Percentiles rank a stretch among this genome's conserved stretches.
Evolutionary conservation across 768 basidiomycete genomes (phyloP).

Genomic region (Amanita polypyramis): DNA sequence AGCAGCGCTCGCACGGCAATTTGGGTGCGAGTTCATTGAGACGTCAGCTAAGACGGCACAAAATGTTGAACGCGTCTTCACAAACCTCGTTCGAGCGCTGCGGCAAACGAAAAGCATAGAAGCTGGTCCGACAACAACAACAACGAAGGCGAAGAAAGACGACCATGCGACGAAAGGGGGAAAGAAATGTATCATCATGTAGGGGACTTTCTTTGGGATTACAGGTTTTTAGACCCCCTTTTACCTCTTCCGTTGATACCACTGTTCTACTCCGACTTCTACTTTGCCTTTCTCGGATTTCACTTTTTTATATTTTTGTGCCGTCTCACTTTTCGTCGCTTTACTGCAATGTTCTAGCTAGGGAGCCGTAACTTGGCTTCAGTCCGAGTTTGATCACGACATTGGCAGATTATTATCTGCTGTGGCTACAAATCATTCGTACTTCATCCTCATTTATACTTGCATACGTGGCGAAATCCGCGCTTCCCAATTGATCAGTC

Average conservation of each 20-base stretch:
- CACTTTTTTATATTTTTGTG: slow-evolving; percentile 14
- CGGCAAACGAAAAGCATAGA: slow-evolving; percentile 60
- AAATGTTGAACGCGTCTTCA: slow-evolving; percentile 89
- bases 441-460: background rate
- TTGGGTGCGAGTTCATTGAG: slow-evolving; percentile 92
- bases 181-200: slow-evolving; percentile 72
- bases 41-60: slow-evolving; percentile 93
- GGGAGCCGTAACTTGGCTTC: slow-evolving; percentile 6
- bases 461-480: background rate
- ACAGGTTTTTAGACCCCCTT: slow-evolving; percentile 58
- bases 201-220: slow-evolving; percentile 57
- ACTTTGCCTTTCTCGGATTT: slow-evolving; percentile 17
- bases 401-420: background rate
- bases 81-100: slow-evolving; percentile 72
- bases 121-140: slow-evolving; percentile 27
- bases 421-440: too few species aligned
- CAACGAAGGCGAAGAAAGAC: slow-evolving; percentile 26
- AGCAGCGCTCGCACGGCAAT: slow-evolving; percentile 62
- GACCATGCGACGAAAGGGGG: slow-evolving; percentile 17
- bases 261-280: slow-evolving; percentile 32
- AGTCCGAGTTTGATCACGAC: background rate
- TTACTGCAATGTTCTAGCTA: slow-evolving; percentile 16
- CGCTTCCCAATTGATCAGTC: background rate
- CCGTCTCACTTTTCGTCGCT: slow-evolving; percentile 13
- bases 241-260: slow-evolving; percentile 83